phyloP scores from a whole-genome alignment of 2,329 filamentous ascomycete genomes.

The Colletotrichum sp. region DNA sequence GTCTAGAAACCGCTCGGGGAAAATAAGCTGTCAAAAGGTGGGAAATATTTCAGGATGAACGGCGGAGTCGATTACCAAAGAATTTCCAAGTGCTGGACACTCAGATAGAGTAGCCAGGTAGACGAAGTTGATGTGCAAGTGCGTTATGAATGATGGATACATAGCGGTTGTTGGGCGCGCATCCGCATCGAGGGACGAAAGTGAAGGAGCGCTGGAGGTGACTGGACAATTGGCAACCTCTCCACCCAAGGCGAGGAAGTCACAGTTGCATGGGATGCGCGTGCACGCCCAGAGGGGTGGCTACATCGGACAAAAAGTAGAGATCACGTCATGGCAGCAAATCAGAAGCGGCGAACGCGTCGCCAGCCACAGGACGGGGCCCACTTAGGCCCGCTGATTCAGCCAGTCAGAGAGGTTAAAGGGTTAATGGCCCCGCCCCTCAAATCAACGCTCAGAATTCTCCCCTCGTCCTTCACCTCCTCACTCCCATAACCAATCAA shows the following conservation, averaged over 20 bases:
- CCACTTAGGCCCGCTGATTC: constrained; percentile 46
- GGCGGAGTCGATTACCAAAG: background rate
- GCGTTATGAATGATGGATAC: background rate
- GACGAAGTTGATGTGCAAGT: background rate
- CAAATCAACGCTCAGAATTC: constrained; percentile 58
- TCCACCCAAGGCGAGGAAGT: background rate
- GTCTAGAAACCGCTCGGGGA: background rate
- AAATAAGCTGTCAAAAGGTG: background rate
- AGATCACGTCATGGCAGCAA: constrained; percentile 24
- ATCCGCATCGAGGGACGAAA: background rate
- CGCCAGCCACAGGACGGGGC: constrained; percentile 25
- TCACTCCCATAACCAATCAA: constrained; percentile 56
- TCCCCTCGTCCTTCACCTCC: constrained; percentile 44
- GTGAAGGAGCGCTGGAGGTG: background rate
- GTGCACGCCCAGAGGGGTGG: background rate
- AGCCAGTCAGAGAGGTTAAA: constrained; percentile 56
- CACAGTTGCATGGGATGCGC: background rate
- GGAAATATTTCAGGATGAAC: background rate
- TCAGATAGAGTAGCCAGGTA: background rate
- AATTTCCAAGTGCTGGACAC: background rate
- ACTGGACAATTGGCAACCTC: background rate
- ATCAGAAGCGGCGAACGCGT: constrained; percentile 10
- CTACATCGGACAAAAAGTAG: background rate
- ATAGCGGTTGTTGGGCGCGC: background rate
- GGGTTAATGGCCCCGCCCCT: constrained; percentile 47